Base-by-base conservation (phyloP, 441 rosid species). In the Mallotus japonicus region DNA sequence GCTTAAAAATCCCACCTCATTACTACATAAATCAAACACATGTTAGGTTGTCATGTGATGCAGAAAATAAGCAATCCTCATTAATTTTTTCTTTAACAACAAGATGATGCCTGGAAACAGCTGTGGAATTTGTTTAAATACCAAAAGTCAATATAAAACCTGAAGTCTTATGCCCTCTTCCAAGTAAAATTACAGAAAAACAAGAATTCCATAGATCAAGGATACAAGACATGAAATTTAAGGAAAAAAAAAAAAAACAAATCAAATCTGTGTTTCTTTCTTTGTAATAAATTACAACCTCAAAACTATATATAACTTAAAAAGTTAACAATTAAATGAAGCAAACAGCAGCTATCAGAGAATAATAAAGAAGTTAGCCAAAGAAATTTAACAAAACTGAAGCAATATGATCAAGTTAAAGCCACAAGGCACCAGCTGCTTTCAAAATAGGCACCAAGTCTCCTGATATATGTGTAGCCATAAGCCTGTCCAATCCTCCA, bases 371-470 rank as follows among this genome's bases (percentile, higher is more conserved):
- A 47, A 53, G 54, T 61, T 61, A 53, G 71, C 37, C 19, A 37
- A 51, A 20, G 46, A 16, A 37, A 37, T 28, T 28, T 4, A 37
- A 70, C n/a, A 58, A 40, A 63, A 64, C 61, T 40, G 40, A 34
- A 70, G 49, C 8, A 73, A 32, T 19, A 8, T 62, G 15, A 28
- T 32, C 63, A 22, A 63, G 67, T 84, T 82, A 89, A 82, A 94
- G 95, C 97, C 99, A 94, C 78, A 94, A 81, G 59, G 97, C 99
- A 1, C 95, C 91, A 17, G 97, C 97, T 78, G 90, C 82, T 85
- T 90, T 90, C 64, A 92, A 76, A 40, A 83, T 75, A 61, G 97
- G 97, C 44, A 87, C 78, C 71, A 92, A 73, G 70, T 94, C 97
- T 57, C 99, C 97, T 17, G 86, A 81, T 17, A 94, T 94, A 86